Evolutionary conservation across 2,329 filamentous ascomycete genomes (phyloP), one percentile per base, ranked within the genome.

Genomic region (Aureobasidium sp.): DNA sequence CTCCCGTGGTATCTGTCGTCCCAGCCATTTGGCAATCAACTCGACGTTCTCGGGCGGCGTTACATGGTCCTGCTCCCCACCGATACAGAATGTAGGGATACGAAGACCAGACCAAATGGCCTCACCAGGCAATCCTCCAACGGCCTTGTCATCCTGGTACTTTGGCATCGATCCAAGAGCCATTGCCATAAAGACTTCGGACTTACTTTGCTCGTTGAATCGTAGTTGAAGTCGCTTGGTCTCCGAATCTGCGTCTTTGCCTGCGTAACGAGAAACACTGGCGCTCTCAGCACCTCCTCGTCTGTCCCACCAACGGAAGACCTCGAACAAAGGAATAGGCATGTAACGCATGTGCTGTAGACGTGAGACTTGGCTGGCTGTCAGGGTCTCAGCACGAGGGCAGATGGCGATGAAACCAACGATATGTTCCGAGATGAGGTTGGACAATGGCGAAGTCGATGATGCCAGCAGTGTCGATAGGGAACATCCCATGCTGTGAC

Each of bases 401-500:
- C 91, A 97, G 27, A 97, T 87, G 3, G 86, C 90, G 34, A 97
- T 79, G 7, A 97, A 72, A 0, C 90, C 91, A 51, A 86, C 76
- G n/a, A 95, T 82, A 69, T 89, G 79, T 8, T 85, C 74, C 36
- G 83, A 78, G n/a, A 90, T 69, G 1, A 77, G 72, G 29, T 79
- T 78, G 25, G 74, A 77, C 63, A 85, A 77, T 1, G 80, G 74
- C 1, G 81, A 84, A 65, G 80, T 75, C 2, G 79, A 77, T 0
- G 84, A 86, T 11, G 90, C 87, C 57, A 97, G 78, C 17, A 87
- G 77, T 29, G 89, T 87, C 6, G 87, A 85, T 22, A 97, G 78
- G 3, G 89, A 89, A 63, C 89, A 91, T 7, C 94, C 94, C 84
- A 97, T 88, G 72, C 91, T 96, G 71, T 99, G 94, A 1, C 87